These are phyloP conservation scores for Diddensiella santjacobensis DNA, from an alignment of 805 yeast genomes.

Conservation along the genomic window DNA sequence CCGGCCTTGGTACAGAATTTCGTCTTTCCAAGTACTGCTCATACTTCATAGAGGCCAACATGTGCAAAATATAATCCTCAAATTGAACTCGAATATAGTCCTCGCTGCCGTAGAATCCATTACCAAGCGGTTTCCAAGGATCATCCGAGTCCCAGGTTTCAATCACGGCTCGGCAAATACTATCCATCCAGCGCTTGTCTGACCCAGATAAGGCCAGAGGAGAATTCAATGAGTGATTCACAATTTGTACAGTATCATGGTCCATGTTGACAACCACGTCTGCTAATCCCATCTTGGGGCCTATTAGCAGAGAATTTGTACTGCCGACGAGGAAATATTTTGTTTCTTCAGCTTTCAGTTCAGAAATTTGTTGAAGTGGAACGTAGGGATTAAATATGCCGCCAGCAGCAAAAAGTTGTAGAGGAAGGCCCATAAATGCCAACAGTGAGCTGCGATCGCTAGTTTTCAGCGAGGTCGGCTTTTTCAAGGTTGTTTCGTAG, in stretches of 20 bases:
- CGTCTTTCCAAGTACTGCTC: conserved; percentile 47
- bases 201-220: conserved; percentile 47
- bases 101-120: conserved; percentile 68
- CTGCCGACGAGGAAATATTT: conserved; percentile 76
- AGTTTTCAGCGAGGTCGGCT: conserved; percentile 66
- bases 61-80: conserved; percentile 82
- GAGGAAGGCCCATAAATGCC: conserved; percentile 80
- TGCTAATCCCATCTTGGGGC: conserved; percentile 43
- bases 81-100: conserved; percentile 84
- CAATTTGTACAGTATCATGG: conserved; percentile 42
- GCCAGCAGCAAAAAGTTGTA: conserved; percentile 79
- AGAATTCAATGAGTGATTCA: conserved; percentile 41
- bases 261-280: conserved; percentile 20
- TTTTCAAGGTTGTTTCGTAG: conserved; percentile 47
- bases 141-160: conserved; percentile 41
- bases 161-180: conserved; percentile 48
- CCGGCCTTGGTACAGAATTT: conserved; percentile 25
- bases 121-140: conserved; percentile 39
- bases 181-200: conserved; percentile 75
- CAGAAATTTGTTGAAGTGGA: conserved; percentile 88
- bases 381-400: conserved; percentile 89
- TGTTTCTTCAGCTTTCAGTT: conserved; percentile 54
- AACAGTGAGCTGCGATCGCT: conserved; percentile 75
- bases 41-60: conserved; percentile 69
- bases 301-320: conserved; percentile 75